Evolutionary conservation across 176 grass and related monocot genomes (phyloP).

Genomic region (Triticum urartu): DNA sequence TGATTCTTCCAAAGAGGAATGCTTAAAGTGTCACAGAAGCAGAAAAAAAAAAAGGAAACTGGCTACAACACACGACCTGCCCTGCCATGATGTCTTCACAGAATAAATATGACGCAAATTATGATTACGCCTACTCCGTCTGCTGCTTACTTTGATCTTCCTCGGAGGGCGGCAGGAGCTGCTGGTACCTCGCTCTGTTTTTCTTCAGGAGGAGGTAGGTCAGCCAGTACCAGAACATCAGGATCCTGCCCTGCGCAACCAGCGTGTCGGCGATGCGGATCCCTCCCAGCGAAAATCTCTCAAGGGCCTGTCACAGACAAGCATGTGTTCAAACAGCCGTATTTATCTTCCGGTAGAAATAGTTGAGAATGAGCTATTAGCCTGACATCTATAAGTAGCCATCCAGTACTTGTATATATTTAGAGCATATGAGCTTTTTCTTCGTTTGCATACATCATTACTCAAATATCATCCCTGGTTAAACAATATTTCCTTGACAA

Average conservation of each 20-base stretch:
- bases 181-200: constrained; percentile 89
- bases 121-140: background rate
- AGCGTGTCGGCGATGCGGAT: constrained; percentile 60
- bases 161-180: constrained; percentile 46
- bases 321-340: background rate
- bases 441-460: background rate
- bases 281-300: constrained; percentile 82
- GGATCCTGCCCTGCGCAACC: constrained; percentile 73
- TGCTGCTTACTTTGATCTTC: constrained; percentile 39
- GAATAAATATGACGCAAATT: background rate
- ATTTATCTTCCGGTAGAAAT: background rate
- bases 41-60: background rate
- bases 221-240: constrained; percentile 90
- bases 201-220: constrained; percentile 92
- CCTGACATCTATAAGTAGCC: background rate
- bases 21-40: background rate
- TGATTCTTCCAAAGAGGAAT: background rate
- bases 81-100: background rate
- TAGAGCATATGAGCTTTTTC: background rate
- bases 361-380: background rate
- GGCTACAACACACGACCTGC: background rate
- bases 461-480: background rate
- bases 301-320: constrained; percentile 59
- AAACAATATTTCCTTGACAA: background rate
- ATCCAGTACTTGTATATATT: background rate